Base-by-base conservation (phyloP, 345 rosid genomes). In the Acer saccharum region DNA sequence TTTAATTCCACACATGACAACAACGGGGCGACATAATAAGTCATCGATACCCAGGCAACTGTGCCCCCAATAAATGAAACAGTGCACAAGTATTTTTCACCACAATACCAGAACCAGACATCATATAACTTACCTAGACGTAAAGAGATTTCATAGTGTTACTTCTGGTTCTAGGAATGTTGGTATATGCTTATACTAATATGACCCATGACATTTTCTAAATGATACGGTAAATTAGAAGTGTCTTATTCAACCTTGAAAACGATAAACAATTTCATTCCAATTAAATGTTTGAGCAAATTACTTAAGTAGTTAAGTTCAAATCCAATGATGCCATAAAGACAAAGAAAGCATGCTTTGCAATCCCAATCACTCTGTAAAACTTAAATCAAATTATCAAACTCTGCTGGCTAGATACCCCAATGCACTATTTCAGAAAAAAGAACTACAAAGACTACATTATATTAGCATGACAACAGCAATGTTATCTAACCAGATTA, bases 81-180 rank as follows among this genome's bases (percentile, higher is more conserved):
- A 41, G 68, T 32, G 41, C 35, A 18, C 54, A 73, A 35, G 50
- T 65, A 18, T 14, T 69, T 64, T 69, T 65, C 73, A 73, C 68
- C 68, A 73, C 14, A 77, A 10, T 67, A 16, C 44, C 48, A 18
- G 57, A 29, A 27, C 55, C 20, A 63, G 65, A 67, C 39, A 14
- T 50, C 41, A 1, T 63, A 27, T 27, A 75, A 35, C 48, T 68
- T 68, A 27, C 10, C 43, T 13, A 20, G n/a, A 54, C 43, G 27
- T 39, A 46, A 75, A 75, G 52, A 32, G 43, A 54, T 71, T 50
- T 65, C 27, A 67, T 58, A 71, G 76, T 25, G 62, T 32, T 65
- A 39, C 61, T 39, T 25, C 25, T 13, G 21, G 20, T 39, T 41
- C 25, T 13, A 39, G 20, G 27, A n/a, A 74, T 27, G 61, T 43